These are phyloP conservation scores for Amanita subjunquillea DNA, from an alignment of 768 basidiomycete genomes.

Conservation along the genomic window DNA sequence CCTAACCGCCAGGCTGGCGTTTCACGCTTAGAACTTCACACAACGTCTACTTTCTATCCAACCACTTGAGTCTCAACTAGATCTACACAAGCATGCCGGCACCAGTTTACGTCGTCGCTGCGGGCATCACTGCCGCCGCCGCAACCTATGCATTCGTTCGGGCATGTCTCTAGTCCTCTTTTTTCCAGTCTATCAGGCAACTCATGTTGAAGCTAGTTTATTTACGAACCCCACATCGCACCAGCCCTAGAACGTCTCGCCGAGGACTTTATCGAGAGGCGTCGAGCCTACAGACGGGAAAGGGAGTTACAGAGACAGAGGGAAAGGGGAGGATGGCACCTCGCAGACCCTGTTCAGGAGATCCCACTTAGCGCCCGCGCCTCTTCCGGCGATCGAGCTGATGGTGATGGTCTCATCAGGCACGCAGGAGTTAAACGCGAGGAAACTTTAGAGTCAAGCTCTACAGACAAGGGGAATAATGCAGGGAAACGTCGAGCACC, in stretches of 20 bases:
- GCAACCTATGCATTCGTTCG: background rate
- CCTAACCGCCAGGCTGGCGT: too few relatives aligned
- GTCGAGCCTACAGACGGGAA: background rate
- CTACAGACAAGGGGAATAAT: background rate
- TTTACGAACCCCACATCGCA: conserved; percentile 4
- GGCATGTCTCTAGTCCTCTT: background rate
- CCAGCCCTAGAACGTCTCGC: conserved; percentile 4
- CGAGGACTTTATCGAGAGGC: conserved; percentile 1
- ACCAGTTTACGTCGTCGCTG: background rate
- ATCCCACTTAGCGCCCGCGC: background rate
- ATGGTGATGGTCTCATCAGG: background rate
- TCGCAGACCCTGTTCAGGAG: background rate
- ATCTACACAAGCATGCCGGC: background rate
- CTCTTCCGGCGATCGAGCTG: background rate
- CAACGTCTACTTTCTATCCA: too few relatives aligned
- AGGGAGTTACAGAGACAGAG: background rate
- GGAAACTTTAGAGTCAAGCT: background rate
- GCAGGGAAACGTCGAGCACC: background rate
- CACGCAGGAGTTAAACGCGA: background rate
- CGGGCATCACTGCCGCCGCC: background rate
- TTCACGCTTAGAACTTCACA: too few relatives aligned
- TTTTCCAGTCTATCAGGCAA: background rate
- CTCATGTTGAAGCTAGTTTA: background rate
- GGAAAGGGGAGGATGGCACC: background rate
- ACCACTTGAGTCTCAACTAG: background rate